Percentiles rank a stretch among this genome's conserved stretches.
Evolutionary conservation across 176 grass and related monocot species (phyloP).

Genomic region (Microstegium vimineum): DNA sequence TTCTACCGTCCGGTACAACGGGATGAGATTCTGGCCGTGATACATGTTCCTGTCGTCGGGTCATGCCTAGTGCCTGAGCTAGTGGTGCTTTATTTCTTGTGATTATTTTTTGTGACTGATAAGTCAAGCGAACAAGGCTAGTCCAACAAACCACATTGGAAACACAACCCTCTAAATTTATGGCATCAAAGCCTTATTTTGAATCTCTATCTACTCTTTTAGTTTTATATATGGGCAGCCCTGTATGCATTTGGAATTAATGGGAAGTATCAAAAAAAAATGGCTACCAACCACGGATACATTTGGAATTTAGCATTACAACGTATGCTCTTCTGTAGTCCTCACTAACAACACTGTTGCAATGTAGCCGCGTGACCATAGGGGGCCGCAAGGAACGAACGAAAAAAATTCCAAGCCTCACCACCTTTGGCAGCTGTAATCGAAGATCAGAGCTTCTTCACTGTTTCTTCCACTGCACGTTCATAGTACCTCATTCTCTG

Average conservation of each 20-base stretch:
- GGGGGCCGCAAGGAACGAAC: neutral
- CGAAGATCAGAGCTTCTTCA: slow-evolving; percentile 65
- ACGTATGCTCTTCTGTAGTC: neutral
- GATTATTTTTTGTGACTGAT: too few relatives aligned
- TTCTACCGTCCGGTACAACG: too few relatives aligned
- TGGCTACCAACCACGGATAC: neutral
- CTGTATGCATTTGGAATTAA: neutral
- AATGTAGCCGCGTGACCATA: neutral
- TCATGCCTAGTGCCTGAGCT: too few relatives aligned
- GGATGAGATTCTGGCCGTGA: too few relatives aligned
- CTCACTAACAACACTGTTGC: neutral
- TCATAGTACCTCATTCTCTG: slow-evolving; percentile 94
- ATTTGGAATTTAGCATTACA: neutral
- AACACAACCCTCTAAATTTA: neutral
- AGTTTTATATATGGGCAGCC: neutral
- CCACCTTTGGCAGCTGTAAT: neutral
- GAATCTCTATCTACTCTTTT: neutral
- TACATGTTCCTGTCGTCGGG: too few relatives aligned
- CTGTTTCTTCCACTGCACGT: slow-evolving; percentile 70
- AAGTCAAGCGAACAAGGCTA: too few relatives aligned
- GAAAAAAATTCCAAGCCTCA: neutral
- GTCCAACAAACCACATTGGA: neutral
- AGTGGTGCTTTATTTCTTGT: too few relatives aligned
- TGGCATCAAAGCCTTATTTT: neutral
- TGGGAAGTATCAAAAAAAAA: neutral